Evolutionary conservation across 192 early-diverging fungal species (phyloP), one percentile per base, ranked within the genome.

Genomic region (Podila verticillata): DNA sequence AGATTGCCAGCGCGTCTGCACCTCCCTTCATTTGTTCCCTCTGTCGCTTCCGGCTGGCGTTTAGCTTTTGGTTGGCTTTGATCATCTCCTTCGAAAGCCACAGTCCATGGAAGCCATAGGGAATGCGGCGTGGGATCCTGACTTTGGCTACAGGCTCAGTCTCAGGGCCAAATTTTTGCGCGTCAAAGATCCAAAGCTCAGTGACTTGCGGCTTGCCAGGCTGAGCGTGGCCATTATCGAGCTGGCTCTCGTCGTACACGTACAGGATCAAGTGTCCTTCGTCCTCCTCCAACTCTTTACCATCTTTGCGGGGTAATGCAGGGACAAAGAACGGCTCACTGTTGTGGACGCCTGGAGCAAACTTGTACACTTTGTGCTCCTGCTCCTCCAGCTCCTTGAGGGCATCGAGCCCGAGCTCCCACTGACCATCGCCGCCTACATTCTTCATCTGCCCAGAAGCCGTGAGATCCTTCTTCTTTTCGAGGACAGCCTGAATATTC

Each of bases 161-260:
- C 7, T 66, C 68, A 3, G 54, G 62, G n/a, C 71, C 71, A 65
- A 73, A 26, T 24, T 48, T 70, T 39, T 78, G 65, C 15, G 75
- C 75, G 56, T 78, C 68, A 70, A 62, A 78, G 32, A 78, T 71
- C 75, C 75, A 70, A 30, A 78, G 57, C 58, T 78, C 75, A 1
- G 75, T 70, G 8, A 71, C 49, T 48, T 78, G 75, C 2, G 51
- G 51, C 10, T 54, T n/a, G 17, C 36, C 47, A 19, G 48, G 10
- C 68, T 66, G 70, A 4, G 57, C 31, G 3, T 58, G 47, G 10
- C 68, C 68, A 15, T 78, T 47, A 20, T 70, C 57, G 24, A 70
- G 60, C 63, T 78, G 68, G 20, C 59, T 61, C 47, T 78, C 68
- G 36, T 78, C 75, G 24, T 78, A 78, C 31, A 71, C 58, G 32